Base-by-base conservation (phyloP, 768 basidiomycete species). In the Cyclocybe aegerita region DNA sequence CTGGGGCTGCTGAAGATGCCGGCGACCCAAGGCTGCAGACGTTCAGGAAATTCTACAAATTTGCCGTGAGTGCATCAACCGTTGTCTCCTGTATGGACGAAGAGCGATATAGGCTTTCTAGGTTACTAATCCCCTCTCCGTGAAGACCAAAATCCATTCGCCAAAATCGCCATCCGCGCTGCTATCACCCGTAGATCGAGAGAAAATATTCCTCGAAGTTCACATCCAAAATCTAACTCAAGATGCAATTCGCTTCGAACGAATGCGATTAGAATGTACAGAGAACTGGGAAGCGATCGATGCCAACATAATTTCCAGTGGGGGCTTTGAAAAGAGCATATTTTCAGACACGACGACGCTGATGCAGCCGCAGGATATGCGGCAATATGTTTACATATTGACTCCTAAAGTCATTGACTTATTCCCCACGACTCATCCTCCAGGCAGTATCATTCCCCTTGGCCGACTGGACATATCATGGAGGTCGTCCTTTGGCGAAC, bases 71-170 rank as follows among this genome's bases (percentile, higher is more conserved):
- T 78, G 23, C 12, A 12, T 15, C 11, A 17, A 30, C 29, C 9
- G 33, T 11, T 17, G 16, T 40, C 32, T 5, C 35, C 40, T 37
- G 17, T 4, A 41, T 39, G 38, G 41, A 46, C 34, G 49, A 34
- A 30, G 37, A 9, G n/a, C 41, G 5, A 39, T n/a, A 35, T 14
- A 8, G 34, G 41, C 6, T 42, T 9, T 15, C 11, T 57, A 96
- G 92, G 93, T 94, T 17, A 88, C 86, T n/a, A 95, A 96, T 58
- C 95, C 95, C 1, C 73, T 98, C 10, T 92, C 92, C 0, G 94
- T 98, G 50, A 96, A 96, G 69, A 97, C 94, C 10, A 95, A 95
- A 66, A 91, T 96, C 0, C 91, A 97, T 64, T 61, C 75, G 2
- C 80, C 90, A 1, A 80, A 78, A 45, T 86, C 90, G 0, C 86